Evolutionary conservation across 2,329 filamentous ascomycete species (phyloP), one percentile per base, ranked within the genome.

Genomic region (Cordyceps farinosa): DNA sequence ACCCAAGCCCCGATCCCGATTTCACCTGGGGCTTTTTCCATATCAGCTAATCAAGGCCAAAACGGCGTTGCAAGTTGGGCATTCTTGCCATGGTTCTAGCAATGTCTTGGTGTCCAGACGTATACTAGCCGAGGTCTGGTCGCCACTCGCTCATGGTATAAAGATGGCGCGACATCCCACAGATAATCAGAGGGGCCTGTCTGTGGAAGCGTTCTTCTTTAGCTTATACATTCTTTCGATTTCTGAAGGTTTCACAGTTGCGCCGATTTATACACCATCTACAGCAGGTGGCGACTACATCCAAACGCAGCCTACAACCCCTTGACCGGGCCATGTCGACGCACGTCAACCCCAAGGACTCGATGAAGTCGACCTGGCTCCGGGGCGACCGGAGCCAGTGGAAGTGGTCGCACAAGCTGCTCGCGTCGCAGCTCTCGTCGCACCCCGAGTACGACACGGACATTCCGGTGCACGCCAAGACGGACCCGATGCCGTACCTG

Each of bases 361-460:
- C 71, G 51, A 75, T 75, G 71, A 74, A 74, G 68, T 75, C 73
- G 27, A 75, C 73, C 30, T 75, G 73, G 73, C 71, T 73, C 15
- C 60, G 56, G 11, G 62, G 64, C 40, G 68, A 70, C 59, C 64
- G 58, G n/a, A 61, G 66, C 30, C 40, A 68, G 10, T 75, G 73
- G 73, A 70, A 65, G 11, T 7, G 66, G 7, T 62, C 63, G 34
- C 72, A 74, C 63, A 71, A 67, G 66, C 55, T 73, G 30, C 65
- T 71, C 36, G 72, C 75, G 36, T 40, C 68, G 3, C 66, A 73
- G 8, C 68, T 68, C 40, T 63, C 70, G 22, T 67, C 74, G 22
- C 69, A 68, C 8, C 32, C 61, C 6, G 38, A 62, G 27, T 68
- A 73, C 48, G 67, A 76, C 48, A 8, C 7, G 5, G 66, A 70